A percentile compares a stretch with the other conserved stretches of the same genome.
These are phyloP conservation scores for Colletotrichum chrysophilum DNA, from an alignment of 2,329 filamentous ascomycete genomes.

Conservation along the genomic window DNA sequence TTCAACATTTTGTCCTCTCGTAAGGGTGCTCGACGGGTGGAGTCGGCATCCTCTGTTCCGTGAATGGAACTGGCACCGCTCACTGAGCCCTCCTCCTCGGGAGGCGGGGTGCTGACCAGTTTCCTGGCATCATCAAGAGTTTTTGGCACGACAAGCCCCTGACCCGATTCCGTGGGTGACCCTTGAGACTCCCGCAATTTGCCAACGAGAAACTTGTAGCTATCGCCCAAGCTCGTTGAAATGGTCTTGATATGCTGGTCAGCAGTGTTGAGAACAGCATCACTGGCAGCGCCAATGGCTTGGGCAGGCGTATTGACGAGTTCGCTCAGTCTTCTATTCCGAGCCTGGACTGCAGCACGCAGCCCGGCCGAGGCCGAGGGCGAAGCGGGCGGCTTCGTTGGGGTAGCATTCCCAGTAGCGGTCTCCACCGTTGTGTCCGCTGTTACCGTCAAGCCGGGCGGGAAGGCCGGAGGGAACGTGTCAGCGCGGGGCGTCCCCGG, in stretches of 20 bases:
- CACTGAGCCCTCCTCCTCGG: conserved; percentile 64
- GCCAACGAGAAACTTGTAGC: conserved; percentile 91
- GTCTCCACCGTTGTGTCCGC: conserved; percentile 35
- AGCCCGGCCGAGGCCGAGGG: conserved; percentile 40
- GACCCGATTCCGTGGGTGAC: conserved; percentile 42
- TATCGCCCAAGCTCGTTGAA: conserved; percentile 86
- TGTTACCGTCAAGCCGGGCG: conserved; percentile 44
- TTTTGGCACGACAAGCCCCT: conserved; percentile 72
- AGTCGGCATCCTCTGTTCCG: conserved; percentile 42
- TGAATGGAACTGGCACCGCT: conserved; percentile 60
- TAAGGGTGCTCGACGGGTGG: conserved; percentile 30
- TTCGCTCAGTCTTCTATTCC: conserved; percentile 81
- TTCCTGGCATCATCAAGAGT: conserved; percentile 93
- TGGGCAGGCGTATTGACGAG: conserved; percentile 85
- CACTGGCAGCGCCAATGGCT: conserved; percentile 81
- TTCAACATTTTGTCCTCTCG: conserved; percentile 72
- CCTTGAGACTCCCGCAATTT: conserved; percentile 77
- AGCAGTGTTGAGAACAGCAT: conserved; percentile 84
- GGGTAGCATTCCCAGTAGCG: conserved; percentile 33
- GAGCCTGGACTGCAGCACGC: conserved; percentile 53
- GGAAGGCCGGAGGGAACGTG: conserved; percentile 64
- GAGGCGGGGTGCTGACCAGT: conserved; percentile 77
- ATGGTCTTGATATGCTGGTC: conserved; percentile 94
- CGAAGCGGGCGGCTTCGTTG: conserved; percentile 42
- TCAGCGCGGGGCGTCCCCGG: conserved; percentile 55